Percentiles rank a stretch among this genome's conserved stretches.
These are phyloP conservation scores for Hygrocybe punicea DNA, from an alignment of 768 basidiomycete genomes.

Conservation along the genomic window DNA sequence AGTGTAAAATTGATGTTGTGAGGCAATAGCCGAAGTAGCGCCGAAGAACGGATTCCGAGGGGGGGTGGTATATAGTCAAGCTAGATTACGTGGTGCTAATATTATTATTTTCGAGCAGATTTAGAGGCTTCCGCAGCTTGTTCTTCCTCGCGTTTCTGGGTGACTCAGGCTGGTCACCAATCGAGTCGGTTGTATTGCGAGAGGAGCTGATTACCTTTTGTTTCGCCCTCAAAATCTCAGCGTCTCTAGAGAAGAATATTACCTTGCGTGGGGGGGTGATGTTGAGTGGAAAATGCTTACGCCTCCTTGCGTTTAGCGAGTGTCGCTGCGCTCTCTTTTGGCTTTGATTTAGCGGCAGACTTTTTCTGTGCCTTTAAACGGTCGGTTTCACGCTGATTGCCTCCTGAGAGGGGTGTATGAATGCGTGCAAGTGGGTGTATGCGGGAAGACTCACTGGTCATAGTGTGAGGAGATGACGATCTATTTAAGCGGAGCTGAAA, in stretches of 20 bases:
- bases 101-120: slow-evolving; percentile 21
- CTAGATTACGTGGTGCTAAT: neutral
- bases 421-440: slow-evolving; percentile 14
- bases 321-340: slow-evolving; percentile 63
- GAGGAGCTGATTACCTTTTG: slow-evolving; percentile 55
- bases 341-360: slow-evolving; percentile 50
- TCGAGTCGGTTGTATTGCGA: neutral
- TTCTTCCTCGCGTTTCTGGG: slow-evolving; percentile 50
- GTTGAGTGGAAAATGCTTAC: slow-evolving; percentile 44
- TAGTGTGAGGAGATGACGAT: neutral
- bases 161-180: neutral
- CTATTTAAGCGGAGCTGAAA: neutral
- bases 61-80: too few relatives aligned
- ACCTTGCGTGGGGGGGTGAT: slow-evolving; percentile 13
- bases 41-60: too few relatives aligned
- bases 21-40: too few relatives aligned
- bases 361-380: slow-evolving; percentile 75
- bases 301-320: slow-evolving; percentile 71
- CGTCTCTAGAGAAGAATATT: slow-evolving; percentile 54
- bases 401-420: slow-evolving; percentile 48
- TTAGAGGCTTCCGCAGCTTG: slow-evolving; percentile 32
- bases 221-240: slow-evolving; percentile 69
- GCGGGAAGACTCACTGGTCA: neutral
- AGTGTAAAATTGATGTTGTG: too few relatives aligned
- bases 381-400: slow-evolving; percentile 78